Evolutionary conservation across 192 early-diverging fungal species (phyloP).

Genomic region (Coemansia sp.): DNA sequence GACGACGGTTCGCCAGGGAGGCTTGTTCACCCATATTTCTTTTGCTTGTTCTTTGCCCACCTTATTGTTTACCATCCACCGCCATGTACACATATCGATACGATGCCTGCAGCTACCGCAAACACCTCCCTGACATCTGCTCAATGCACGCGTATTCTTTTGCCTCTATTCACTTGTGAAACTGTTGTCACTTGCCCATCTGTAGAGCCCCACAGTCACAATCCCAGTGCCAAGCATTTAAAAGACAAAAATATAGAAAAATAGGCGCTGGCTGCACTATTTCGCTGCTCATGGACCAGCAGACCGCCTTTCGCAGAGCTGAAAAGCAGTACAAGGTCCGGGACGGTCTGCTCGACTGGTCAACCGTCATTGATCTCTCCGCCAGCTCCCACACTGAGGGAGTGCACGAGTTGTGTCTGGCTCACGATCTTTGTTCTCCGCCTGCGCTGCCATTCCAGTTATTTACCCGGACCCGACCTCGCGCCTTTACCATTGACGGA

Average conservation of each 20-base stretch:
- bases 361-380: slow-evolving; percentile 59
- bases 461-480: slow-evolving; percentile 30
- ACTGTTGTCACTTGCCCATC: slow-evolving; percentile 3
- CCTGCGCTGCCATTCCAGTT: slow-evolving; percentile 16
- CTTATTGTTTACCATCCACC: slow-evolving; percentile 5
- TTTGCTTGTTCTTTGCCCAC: neutral
- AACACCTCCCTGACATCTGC: slow-evolving; percentile 12
- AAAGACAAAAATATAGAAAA: neutral
- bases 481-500: slow-evolving; percentile 34
- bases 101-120: slow-evolving; percentile 12
- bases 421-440: slow-evolving; percentile 29
- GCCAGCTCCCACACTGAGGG: slow-evolving; percentile 1
- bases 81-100: neutral
- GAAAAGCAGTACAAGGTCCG: slow-evolving; percentile 65
- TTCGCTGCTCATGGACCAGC: slow-evolving; percentile 4
- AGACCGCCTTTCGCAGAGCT: slow-evolving; percentile 67
- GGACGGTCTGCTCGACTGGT: slow-evolving; percentile 55
- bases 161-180: neutral
- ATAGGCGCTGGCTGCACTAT: slow-evolving; percentile 2
- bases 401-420: slow-evolving; percentile 27
- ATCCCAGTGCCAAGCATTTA: neutral
- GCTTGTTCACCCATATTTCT: slow-evolving; percentile 10
- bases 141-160: neutral
- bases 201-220: too few relatives aligned
- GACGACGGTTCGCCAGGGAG: slow-evolving; percentile 1